Percentiles rank a stretch among this genome's conserved stretches.
Evolutionary conservation across 2,329 filamentous ascomycete genomes (phyloP).

Genomic region (Exophiala oligosperma): DNA sequence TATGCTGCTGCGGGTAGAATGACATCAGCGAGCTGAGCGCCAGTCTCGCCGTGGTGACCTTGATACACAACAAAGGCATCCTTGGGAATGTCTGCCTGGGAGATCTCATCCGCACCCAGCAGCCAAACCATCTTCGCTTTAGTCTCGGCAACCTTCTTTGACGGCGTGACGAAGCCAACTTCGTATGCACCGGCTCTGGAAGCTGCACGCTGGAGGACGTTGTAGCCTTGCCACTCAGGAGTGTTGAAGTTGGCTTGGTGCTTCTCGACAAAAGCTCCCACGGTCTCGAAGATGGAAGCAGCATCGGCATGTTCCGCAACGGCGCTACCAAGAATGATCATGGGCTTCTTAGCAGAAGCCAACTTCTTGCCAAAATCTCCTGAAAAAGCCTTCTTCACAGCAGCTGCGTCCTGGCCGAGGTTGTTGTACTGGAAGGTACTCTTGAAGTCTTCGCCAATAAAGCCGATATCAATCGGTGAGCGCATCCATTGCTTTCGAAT

Average conservation of each 20-base stretch:
- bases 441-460: constrained; percentile 87
- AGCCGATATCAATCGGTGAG: constrained; percentile 87
- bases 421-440: constrained; percentile 96
- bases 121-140: constrained; percentile 96
- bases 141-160: constrained; percentile 75
- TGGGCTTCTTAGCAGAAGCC: constrained; percentile 80
- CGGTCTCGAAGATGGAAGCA: constrained; percentile 87
- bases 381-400: constrained; percentile 80
- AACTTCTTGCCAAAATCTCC: constrained; percentile 94
- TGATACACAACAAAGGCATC: constrained; percentile 97
- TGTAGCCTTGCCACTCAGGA: constrained; percentile 94
- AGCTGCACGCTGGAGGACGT: constrained; percentile 89
- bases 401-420: constrained; percentile 73
- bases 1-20: constrained; percentile 93
- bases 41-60: constrained; percentile 93
- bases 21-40: constrained; percentile 89
- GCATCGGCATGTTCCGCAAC: constrained; percentile 89
- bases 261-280: constrained; percentile 91
- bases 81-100: constrained; percentile 83
- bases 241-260: constrained; percentile 85
- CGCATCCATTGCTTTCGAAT: constrained; percentile 98
- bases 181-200: constrained; percentile 93
- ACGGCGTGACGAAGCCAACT: constrained; percentile 89
- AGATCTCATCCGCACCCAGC: constrained; percentile 89
- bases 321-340: constrained; percentile 94